Evolutionary conservation across 108 stramenopile species (phyloP), one percentile per base, ranked within the genome.

Genomic region (Nitzschia palea): DNA sequence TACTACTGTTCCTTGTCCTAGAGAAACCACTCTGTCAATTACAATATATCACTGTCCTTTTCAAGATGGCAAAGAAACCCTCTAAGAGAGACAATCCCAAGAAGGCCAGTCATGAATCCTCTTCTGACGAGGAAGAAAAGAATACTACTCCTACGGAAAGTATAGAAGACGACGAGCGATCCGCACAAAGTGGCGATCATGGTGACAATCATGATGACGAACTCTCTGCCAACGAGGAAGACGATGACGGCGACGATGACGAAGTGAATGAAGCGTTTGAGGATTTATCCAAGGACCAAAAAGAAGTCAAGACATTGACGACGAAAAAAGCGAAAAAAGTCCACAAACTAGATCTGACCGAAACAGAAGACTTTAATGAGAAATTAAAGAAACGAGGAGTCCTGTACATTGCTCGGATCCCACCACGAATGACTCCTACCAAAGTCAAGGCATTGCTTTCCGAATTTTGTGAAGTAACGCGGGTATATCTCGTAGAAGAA

Each of bases 391-490:
- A 77, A 32, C 81, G 90, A 2, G 98, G 97, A 26, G 93, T 97
- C 22, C 33, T 99, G 23, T 99, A 99, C 84, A 76, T 99, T 44
- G 89, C 96, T 42, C 93, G 96, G 28, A 68, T 98, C 22, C 98
- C 98, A 23, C 97, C 98, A 6, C 85, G 94, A 28, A 97, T 99
- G 96, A 92, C 88, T 18, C 97, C 97, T 0, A 88, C 91, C 44
- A 98, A 97, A 72, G 77, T 98, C 62, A 95, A 93, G 71, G 71
- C 87, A n/a, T 74, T 98, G 22, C 65, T 99, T 20, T 79, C 86
- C 15, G 95, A 96, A 55, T 91, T 95, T 70, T 96, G 92, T 2
- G 71, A 71, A 31, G 81, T 99, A 9, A 95, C 97, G 0, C 79
- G 96, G 4, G 80, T 99, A 6, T 99, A 95, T 79, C 70, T 99